Conservation (phyloP, 176 grass and related monocot genomes). For the Cocos nucifera region DNA sequence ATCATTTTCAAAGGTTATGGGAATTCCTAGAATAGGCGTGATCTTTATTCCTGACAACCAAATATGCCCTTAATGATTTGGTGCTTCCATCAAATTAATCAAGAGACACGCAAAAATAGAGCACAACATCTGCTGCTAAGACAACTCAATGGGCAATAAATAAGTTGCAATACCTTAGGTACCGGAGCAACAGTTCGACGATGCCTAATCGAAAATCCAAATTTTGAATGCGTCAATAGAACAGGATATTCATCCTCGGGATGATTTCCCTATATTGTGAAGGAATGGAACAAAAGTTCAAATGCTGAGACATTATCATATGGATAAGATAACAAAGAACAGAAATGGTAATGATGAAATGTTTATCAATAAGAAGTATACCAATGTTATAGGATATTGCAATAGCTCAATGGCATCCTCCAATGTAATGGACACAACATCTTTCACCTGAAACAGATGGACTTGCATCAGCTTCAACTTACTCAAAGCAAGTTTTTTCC, state of each 20-base stretch:
- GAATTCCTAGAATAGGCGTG: no score
- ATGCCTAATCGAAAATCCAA: conserved; percentile 63
- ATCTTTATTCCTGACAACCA: no score
- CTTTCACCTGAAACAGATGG: conserved; percentile 49
- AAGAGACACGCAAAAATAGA: background rate
- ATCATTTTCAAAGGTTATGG: no score
- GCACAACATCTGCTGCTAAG: background rate
- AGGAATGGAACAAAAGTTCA: background rate
- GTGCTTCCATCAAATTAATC: no score
- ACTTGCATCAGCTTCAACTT: no score
- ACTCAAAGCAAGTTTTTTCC: no score
- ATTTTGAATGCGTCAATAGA: conserved; percentile 64
- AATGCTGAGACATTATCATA: background rate
- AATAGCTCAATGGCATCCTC: conserved; percentile 75
- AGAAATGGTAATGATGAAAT: no score
- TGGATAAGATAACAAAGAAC: conserved; percentile 1
- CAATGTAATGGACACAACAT: conserved; percentile 47
- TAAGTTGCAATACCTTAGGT: conserved; percentile 48
- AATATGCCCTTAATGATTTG: no score
- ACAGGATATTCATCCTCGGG: conserved; percentile 62
- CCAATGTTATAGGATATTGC: conserved; percentile 77
- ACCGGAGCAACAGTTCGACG: conserved; percentile 45
- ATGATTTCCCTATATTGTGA: conserved; percentile 60
- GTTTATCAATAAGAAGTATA: conserved; percentile 11
- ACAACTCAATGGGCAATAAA: conserved; percentile 2